A percentile compares a stretch with the other conserved stretches of the same genome.
Evolutionary conservation across 371 early-diverging fungal species (phyloP).

Genomic region (Lichtheimia ornata): DNA sequence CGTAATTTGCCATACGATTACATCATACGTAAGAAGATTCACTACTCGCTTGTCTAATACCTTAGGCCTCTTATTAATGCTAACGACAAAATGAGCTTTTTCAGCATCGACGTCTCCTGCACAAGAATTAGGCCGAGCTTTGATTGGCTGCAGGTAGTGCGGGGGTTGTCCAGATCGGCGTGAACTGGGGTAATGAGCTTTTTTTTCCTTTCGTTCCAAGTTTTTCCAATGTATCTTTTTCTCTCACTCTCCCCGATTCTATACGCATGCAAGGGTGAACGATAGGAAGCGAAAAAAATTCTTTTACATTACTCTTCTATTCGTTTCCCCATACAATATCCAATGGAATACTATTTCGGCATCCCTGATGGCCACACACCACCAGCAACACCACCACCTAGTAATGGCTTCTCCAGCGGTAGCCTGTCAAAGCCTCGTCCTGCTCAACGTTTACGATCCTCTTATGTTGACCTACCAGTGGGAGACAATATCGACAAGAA

Average conservation of each 20-base stretch:
- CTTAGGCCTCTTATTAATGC: no score
- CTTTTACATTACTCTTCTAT: neutral
- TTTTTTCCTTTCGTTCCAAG: no score
- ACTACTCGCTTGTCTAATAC: no score
- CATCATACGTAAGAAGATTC: no score
- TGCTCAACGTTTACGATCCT: conserved; percentile 11
- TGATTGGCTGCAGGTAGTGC: neutral
- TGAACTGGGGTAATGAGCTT: neutral
- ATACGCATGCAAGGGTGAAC: conserved; percentile 7
- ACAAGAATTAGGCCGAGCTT: neutral
- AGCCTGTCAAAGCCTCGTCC: conserved; percentile 6
- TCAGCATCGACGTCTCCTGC: neutral
- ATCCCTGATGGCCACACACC: conserved; percentile 18
- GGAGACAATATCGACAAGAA: conserved; percentile 8
- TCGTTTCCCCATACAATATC: neutral
- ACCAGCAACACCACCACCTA: conserved; percentile 20
- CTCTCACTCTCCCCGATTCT: no score
- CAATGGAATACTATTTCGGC: conserved; percentile 9
- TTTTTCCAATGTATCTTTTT: no score
- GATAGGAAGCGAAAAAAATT: conserved; percentile 1
- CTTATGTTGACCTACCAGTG: conserved; percentile 5
- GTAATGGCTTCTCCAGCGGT: conserved; percentile 1
- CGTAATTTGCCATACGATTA: no score
- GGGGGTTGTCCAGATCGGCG: neutral
- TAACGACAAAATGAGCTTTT: no score